A percentile compares a stretch with the other conserved stretches of the same genome.
Evolutionary conservation across 2,329 filamentous ascomycete species (phyloP).

Genomic region (Apiospora aurea): DNA sequence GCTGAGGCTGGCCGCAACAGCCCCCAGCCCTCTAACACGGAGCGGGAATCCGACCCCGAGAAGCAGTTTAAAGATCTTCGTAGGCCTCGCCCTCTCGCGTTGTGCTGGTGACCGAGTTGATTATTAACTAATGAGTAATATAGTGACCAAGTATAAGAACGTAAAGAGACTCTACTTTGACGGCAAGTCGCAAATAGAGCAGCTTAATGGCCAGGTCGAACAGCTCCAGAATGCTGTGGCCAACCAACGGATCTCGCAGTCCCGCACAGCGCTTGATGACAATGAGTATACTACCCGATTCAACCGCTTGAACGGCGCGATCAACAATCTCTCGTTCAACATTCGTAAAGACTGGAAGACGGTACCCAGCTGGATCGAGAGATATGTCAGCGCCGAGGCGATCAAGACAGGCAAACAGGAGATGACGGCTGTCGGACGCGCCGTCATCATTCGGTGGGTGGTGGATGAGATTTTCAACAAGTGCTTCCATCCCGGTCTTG

Average conservation of each 20-base stretch:
- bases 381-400: slow-evolving; percentile 84
- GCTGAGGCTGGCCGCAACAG: slow-evolving; percentile 61
- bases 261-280: slow-evolving; percentile 92
- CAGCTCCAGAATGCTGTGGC: slow-evolving; percentile 97
- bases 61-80: slow-evolving; percentile 65
- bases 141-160: slow-evolving; percentile 96
- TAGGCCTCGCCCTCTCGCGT: slow-evolving; percentile 45
- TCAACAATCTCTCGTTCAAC: slow-evolving; percentile 94
- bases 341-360: slow-evolving; percentile 93
- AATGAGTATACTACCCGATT: slow-evolving; percentile 92
- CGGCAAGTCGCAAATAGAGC: slow-evolving; percentile 89
- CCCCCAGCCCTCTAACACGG: slow-evolving; percentile 57
- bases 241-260: slow-evolving; percentile 93
- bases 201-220: slow-evolving; percentile 86
- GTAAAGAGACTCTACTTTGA: slow-evolving; percentile 98
- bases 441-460: slow-evolving; percentile 88
- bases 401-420: slow-evolving; percentile 90
- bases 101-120: slow-evolving; percentile 50
- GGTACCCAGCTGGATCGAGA: slow-evolving; percentile 81
- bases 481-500: slow-evolving; percentile 90
- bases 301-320: slow-evolving; percentile 88
- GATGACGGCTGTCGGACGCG: slow-evolving; percentile 94
- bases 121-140: slow-evolving; percentile 33
- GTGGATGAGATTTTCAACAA: slow-evolving; percentile 90
- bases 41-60: slow-evolving; percentile 54